A percentile compares a stretch with the other conserved stretches of the same genome.
phyloP scores from a whole-genome alignment of 768 basidiomycete genomes.

The Tricholomella constricta region DNA sequence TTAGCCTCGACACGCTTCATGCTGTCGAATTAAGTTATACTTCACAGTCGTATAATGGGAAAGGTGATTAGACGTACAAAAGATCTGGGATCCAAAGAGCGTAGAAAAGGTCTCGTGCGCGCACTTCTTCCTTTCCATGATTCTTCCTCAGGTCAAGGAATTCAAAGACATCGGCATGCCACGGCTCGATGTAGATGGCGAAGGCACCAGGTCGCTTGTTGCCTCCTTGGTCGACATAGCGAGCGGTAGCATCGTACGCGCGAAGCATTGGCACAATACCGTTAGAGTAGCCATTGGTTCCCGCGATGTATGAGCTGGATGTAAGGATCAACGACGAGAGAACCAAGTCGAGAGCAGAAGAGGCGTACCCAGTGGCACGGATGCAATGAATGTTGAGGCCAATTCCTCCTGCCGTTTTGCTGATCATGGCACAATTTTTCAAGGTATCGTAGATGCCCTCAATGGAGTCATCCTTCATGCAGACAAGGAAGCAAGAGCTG shows the following conservation, averaged over 20 bases:
- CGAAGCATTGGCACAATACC: constrained; percentile 99
- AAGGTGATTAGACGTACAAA: constrained; percentile 59
- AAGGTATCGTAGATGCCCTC: constrained; percentile 99
- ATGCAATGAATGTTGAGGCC: constrained; percentile 96
- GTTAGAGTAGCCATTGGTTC: constrained; percentile 98
- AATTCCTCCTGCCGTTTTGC: constrained; percentile 98
- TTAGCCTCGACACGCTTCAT: constrained; percentile 96
- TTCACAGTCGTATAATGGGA: background rate
- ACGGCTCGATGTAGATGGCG: constrained; percentile 97
- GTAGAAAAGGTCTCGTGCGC: constrained; percentile 96
- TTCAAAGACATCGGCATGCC: constrained; percentile 97
- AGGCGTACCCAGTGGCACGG: constrained; percentile 83
- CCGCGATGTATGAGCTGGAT: constrained; percentile 92
- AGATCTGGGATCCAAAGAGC: constrained; percentile 98
- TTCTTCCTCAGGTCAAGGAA: constrained; percentile 98
- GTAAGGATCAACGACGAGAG: background rate
- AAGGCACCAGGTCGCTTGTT: constrained; percentile 99
- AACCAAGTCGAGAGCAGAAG: background rate
- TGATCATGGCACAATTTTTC: constrained; percentile 98
- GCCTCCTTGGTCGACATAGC: constrained; percentile 98
- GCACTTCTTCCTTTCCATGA: constrained; percentile 96
- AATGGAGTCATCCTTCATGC: constrained; percentile 98
- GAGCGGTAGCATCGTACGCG: constrained; percentile 95
- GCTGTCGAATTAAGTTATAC: constrained; percentile 40
- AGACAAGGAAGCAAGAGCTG: constrained; percentile 95